A percentile compares a stretch with the other conserved stretches of the same genome.
phyloP scores from a whole-genome alignment of 495 filamentous ascomycete genomes.

The Xylaria telfairii region DNA sequence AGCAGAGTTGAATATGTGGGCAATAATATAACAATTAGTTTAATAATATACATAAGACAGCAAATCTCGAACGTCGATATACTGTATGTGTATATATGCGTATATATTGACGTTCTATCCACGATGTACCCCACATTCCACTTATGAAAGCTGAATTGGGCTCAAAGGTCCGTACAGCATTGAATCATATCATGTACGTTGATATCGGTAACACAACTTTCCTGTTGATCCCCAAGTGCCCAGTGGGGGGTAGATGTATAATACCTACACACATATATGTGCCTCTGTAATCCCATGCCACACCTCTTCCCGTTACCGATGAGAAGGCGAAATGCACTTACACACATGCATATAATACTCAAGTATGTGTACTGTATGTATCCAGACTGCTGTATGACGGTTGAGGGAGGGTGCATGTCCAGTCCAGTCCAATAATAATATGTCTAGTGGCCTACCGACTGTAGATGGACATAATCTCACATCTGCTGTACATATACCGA shows the following conservation, averaged over 20 bases:
- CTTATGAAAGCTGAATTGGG: neutral
- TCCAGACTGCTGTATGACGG: neutral
- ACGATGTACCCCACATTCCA: constrained; percentile 2
- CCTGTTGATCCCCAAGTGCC: constrained; percentile 5
- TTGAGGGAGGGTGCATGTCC: neutral
- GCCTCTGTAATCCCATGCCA: neutral
- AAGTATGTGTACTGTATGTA: neutral
- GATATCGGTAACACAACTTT: neutral
- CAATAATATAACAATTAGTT: constrained; percentile 9
- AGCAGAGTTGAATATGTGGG: constrained; percentile 7
- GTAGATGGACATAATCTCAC: neutral
- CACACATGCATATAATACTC: neutral
- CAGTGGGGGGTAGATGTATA: constrained; percentile 6
- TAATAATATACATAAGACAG: constrained; percentile 14
- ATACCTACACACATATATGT: neutral
- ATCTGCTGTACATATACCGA: neutral
- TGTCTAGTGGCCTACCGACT: too few species aligned
- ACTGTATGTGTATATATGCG: constrained; percentile 5
- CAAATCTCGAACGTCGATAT: neutral
- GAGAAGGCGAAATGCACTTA: neutral
- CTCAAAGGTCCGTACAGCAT: constrained; percentile 12
- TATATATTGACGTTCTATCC: constrained; percentile 16
- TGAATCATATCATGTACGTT: constrained; percentile 5
- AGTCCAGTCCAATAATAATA: too few species aligned
- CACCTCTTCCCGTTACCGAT: neutral